A percentile compares a stretch with the other conserved stretches of the same genome.
phyloP scores from a whole-genome alignment of 2,329 filamentous ascomycete genomes.

The Scolecobasidium constrictum region DNA sequence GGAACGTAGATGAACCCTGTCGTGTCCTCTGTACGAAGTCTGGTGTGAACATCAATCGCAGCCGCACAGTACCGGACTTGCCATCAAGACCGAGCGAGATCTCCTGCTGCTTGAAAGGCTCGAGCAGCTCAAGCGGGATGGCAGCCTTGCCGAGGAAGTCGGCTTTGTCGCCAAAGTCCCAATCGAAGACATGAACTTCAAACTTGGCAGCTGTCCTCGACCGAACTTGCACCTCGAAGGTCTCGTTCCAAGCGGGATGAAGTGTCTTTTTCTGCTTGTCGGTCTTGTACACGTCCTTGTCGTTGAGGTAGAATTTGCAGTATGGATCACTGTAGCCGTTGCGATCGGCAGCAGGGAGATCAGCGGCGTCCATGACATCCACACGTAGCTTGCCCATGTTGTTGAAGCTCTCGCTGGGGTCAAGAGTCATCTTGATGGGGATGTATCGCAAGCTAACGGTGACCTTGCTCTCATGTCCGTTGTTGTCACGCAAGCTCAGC shows the following conservation, averaged over 20 bases:
- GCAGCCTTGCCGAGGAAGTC: slow-evolving; percentile 72
- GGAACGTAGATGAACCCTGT: slow-evolving; percentile 87
- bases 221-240: slow-evolving; percentile 73
- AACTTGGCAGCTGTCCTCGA: slow-evolving; percentile 81
- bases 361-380: slow-evolving; percentile 76
- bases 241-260: slow-evolving; percentile 91
- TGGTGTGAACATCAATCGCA: slow-evolving; percentile 85
- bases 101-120: slow-evolving; percentile 76
- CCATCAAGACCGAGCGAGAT: slow-evolving; percentile 69
- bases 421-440: slow-evolving; percentile 84
- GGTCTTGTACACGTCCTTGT: slow-evolving; percentile 85
- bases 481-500: slow-evolving; percentile 66
- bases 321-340: slow-evolving; percentile 97
- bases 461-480: slow-evolving; percentile 67
- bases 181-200: slow-evolving; percentile 76
- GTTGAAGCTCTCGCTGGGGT: slow-evolving; percentile 95
- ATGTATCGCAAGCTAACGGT: slow-evolving; percentile 92
- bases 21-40: slow-evolving; percentile 79
- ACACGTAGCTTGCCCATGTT: slow-evolving; percentile 94
- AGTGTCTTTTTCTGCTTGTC: slow-evolving; percentile 96
- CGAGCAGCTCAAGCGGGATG: slow-evolving; percentile 68
- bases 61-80: slow-evolving; percentile 71
- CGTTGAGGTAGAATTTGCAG: slow-evolving; percentile 87
- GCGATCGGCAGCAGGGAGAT: slow-evolving; percentile 86
- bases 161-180: slow-evolving; percentile 92